Conservation (phyloP, 306 rosid species). For the Aeschynomene evenia region DNA sequence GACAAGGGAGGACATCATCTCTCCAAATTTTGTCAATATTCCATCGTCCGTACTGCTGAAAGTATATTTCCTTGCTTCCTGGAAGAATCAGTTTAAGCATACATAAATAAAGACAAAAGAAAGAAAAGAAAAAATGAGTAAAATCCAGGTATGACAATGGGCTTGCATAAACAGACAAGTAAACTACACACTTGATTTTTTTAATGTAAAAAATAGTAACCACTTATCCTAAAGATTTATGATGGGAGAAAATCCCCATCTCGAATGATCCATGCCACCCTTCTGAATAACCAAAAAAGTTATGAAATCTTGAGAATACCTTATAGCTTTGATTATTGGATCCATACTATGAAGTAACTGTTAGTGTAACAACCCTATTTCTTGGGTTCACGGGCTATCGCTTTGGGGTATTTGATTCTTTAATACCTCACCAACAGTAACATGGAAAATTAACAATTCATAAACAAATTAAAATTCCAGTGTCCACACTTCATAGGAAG, state of each 20-base stretch:
- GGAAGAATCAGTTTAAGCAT: constrained; percentile 20
- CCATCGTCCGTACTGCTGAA: constrained; percentile 72
- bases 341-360: background rate
- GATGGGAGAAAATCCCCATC: constrained; percentile 4
- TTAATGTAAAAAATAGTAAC: background rate
- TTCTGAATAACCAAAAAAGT: background rate
- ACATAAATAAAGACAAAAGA: constrained; percentile 8
- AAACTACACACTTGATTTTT: background rate
- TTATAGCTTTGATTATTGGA: background rate
- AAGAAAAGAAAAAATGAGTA: background rate
- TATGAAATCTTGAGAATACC: background rate
- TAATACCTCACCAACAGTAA: too few relatives aligned
- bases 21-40: constrained; percentile 83
- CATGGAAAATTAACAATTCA: background rate
- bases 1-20: constrained; percentile 92
- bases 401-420: too few relatives aligned
- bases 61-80: constrained; percentile 75
- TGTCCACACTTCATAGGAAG: background rate
- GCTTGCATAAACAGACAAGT: background rate
- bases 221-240: background rate
- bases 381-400: too few relatives aligned
- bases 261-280: constrained; percentile 5
- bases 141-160: constrained; percentile 17
- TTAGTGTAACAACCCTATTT: too few relatives aligned
- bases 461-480: background rate